Evolutionary conservation across 805 yeast genomes (phyloP).

Genomic region (Candida jianshihensis): DNA sequence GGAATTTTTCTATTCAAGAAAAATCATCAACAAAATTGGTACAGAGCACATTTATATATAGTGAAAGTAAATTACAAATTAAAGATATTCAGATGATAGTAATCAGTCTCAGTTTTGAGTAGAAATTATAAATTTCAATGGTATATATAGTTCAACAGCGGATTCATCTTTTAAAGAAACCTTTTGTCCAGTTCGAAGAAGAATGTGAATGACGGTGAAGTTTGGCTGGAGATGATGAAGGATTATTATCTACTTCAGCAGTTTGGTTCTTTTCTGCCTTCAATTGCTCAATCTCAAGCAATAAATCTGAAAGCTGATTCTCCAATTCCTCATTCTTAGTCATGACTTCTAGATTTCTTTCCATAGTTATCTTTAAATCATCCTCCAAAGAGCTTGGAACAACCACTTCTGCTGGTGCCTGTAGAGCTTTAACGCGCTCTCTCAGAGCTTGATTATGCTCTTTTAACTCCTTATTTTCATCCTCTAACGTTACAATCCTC

Average conservation of each 20-base stretch:
- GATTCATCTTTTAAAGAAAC: conserved; percentile 12
- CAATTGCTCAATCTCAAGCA: conserved; percentile 32
- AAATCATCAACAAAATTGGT: neutral
- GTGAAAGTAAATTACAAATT: no score
- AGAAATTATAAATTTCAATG: no score
- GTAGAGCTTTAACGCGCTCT: conserved; percentile 25
- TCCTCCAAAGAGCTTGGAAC: conserved; percentile 35
- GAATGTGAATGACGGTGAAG: neutral
- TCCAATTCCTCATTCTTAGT: conserved; percentile 51
- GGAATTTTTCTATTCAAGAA: conserved; percentile 1
- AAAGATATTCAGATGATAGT: no score
- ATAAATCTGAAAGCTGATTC: conserved; percentile 39
- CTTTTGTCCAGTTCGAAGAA: conserved; percentile 13
- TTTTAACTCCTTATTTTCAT: conserved; percentile 61
- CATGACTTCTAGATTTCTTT: conserved; percentile 60
- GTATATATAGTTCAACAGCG: no score
- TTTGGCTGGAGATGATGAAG: conserved; percentile 2
- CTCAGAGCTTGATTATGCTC: conserved; percentile 41
- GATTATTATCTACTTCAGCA: neutral
- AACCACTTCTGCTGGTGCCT: conserved; percentile 23
- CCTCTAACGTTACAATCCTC: conserved; percentile 63
- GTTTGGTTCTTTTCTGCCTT: conserved; percentile 13
- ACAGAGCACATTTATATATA: conserved; percentile 11
- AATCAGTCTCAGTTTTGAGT: no score
- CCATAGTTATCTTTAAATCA: conserved; percentile 54